Evolutionary conservation across 352 stramenopile genomes (phyloP), one percentile per base, ranked within the genome.

Genomic region (Pythium grandisporangium): DNA sequence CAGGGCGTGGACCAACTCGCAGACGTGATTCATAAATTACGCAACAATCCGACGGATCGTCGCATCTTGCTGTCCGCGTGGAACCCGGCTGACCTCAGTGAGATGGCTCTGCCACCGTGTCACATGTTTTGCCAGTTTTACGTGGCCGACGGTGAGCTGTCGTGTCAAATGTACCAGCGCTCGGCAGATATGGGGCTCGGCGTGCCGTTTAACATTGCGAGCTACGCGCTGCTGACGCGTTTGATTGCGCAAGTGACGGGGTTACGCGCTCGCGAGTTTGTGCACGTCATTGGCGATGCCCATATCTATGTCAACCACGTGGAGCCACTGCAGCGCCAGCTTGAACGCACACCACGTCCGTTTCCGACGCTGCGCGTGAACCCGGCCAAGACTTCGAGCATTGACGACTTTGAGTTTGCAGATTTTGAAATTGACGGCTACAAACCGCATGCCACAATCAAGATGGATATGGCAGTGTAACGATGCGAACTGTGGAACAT

Each of bases 171-270:
- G 97, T 99, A 99, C 65, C 96, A 99, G 74, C 91, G 97, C 17
- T 98, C 89, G 37, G 96, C 95, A 16, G 97, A 99, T 66, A 99
- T 99, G 93, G 96, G 96, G 6, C 83, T 99, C 22, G 97, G 97
- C 6, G 96, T 99, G 26, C 97, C 97, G 6, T 99, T 99, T 67
- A 99, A 99, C 70, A 99, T 99, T 69, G 96, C 97, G 10, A 98
- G 85, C 37, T 99, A 99, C 66, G 88, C 96, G 25, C 66, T 99
- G 38, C 75, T 99, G 11, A 99, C 96, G 20, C 82, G 95, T 37
- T 76, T 99, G 53, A 65, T 99, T 19, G 96, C 96, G 2, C 95
- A 99, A 45, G 95, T 98, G 16, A 91, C 80, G 2, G 82, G 77
- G 1, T 60, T 98, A 2, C 84, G 96, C 45, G 61, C 96, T 17